A percentile compares a stretch with the other conserved stretches of the same genome.
Conservation (phyloP, 108 stramenopile genomes). For the Aurantiochytrium sp. region DNA sequence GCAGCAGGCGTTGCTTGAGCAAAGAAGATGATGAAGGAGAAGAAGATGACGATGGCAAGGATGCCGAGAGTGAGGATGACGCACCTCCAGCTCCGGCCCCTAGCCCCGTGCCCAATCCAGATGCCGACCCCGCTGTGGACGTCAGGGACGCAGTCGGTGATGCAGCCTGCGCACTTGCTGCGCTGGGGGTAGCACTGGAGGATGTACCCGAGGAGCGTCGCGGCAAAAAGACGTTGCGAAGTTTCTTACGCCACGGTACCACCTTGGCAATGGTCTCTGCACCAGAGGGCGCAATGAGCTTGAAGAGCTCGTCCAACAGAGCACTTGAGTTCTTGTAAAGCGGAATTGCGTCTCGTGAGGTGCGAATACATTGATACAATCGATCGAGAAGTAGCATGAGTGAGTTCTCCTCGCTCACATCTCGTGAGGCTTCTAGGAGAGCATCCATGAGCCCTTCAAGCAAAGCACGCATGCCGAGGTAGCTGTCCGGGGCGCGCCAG, state of each 20-base stretch:
- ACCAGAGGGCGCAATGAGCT: not conserved
- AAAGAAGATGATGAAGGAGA: too few species aligned
- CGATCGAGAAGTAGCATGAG: not conserved
- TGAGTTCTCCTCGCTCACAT: not conserved
- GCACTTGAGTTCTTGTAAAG: not conserved
- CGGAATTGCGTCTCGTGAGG: not conserved
- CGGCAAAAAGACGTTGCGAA: not conserved
- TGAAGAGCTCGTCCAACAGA: not conserved
- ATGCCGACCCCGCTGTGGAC: too few species aligned
- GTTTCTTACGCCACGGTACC: not conserved
- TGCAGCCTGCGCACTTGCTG: too few species aligned
- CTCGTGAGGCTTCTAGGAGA: not conserved
- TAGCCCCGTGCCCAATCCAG: too few species aligned
- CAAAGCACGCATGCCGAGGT: not conserved
- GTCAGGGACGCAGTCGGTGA: too few species aligned
- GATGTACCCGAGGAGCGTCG: not conserved
- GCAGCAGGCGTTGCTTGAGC: too few species aligned
- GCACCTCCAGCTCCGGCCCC: too few species aligned
- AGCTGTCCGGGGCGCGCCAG: slow-evolving; percentile 12
- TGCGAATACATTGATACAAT: not conserved
- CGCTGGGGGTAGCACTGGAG: not conserved
- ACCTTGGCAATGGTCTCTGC: not conserved
- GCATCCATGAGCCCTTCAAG: not conserved
- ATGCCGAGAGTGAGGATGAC: too few species aligned
- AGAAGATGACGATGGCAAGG: not conserved